These are phyloP conservation scores for Hypoxylon fuscum DNA, from an alignment of 495 filamentous ascomycete species.

Conservation along the genomic window DNA sequence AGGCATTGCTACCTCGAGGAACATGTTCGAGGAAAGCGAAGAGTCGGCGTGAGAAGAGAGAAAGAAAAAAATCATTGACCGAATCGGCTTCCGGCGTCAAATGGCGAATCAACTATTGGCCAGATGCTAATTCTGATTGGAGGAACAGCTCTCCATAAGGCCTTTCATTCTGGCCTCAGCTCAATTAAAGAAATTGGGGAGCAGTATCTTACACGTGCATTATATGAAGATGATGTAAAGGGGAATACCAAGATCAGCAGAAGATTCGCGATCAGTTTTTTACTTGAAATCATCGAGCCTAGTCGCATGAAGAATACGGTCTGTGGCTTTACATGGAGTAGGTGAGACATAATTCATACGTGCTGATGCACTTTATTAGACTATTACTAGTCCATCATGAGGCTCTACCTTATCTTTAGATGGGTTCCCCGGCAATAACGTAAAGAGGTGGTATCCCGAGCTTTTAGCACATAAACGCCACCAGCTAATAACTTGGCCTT, in stretches of 20 bases:
- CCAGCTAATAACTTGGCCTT: conserved; percentile 26
- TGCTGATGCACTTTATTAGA: background rate
- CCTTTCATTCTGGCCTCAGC: conserved; percentile 38
- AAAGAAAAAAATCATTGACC: conserved; percentile 27
- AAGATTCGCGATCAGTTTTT: conserved; percentile 35
- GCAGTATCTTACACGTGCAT: conserved; percentile 40
- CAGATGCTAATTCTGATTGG: conserved; percentile 30
- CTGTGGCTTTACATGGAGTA: conserved; percentile 5
- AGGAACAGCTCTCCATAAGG: conserved; percentile 33
- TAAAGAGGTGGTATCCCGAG: conserved; percentile 40
- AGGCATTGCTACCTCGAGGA: conserved; percentile 7
- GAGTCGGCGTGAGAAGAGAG: conserved; percentile 1
- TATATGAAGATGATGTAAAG: conserved; percentile 40
- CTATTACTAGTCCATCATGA: conserved; percentile 23
- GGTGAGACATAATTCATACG: background rate
- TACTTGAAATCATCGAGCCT: conserved; percentile 14
- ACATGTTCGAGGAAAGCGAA: conserved; percentile 26
- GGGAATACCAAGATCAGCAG: conserved; percentile 29
- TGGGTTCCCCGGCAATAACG: conserved; percentile 28
- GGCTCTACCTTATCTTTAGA: conserved; percentile 38
- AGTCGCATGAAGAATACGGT: conserved; percentile 14
- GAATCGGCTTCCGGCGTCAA: conserved; percentile 40
- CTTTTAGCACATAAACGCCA: conserved; percentile 24
- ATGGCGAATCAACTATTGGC: conserved; percentile 38
- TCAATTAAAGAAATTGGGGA: conserved; percentile 37